Conservation (phyloP, 2,329 filamentous ascomycete species). For the Aureobasidium pullulans region DNA sequence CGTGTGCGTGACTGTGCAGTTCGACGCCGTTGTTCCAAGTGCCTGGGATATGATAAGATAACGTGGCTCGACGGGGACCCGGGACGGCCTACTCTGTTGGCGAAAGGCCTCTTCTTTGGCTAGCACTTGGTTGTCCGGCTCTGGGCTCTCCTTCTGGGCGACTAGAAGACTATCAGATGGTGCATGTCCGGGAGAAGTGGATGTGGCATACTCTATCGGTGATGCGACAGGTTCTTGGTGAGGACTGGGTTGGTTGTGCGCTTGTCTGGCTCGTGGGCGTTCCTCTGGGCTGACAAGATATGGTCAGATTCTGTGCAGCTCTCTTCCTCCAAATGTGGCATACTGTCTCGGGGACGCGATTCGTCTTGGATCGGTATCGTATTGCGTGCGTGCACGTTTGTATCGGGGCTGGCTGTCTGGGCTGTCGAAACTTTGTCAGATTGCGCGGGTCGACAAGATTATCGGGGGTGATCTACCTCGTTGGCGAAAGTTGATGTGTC, state of each 20-base stretch:
- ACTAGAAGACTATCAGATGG: background rate
- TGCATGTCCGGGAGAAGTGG: too few species aligned
- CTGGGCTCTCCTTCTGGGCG: background rate
- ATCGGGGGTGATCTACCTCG: background rate
- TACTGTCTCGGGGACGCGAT: background rate
- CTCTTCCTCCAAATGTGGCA: background rate
- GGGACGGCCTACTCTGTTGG: background rate
- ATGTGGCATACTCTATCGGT: background rate
- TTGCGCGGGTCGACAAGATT: background rate
- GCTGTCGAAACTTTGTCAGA: slow-evolving; percentile 1
- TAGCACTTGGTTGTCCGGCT: background rate
- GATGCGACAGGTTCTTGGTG: background rate
- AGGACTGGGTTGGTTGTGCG: background rate
- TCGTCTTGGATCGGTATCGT: background rate
- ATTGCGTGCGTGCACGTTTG: background rate
- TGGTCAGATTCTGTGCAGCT: background rate
- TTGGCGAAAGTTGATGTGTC: background rate
- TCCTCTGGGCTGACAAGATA: background rate
- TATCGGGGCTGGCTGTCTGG: background rate
- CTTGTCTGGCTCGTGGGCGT: background rate
- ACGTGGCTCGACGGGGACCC: background rate
- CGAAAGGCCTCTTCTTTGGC: background rate
- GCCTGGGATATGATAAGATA: background rate
- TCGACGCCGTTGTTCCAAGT: too few species aligned
- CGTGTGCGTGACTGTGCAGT: background rate